Conservation (phyloP, 352 stramenopile species). For the Plasmopara viticola region DNA sequence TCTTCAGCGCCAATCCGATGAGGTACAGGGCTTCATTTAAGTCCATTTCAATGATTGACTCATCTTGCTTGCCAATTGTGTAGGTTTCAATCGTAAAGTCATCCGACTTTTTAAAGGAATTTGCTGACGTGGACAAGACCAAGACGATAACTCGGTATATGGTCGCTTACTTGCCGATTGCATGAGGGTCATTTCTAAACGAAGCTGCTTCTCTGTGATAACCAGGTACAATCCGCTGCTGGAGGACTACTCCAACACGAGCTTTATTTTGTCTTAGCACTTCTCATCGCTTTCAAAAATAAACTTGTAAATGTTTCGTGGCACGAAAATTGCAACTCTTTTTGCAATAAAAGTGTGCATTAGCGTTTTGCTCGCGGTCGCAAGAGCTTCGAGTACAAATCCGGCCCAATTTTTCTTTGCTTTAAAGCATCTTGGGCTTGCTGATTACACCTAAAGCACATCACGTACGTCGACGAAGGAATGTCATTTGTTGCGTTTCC, state of each 20-base stretch:
- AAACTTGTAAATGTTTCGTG: neutral
- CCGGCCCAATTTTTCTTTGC: slow-evolving; percentile 36
- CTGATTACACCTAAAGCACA: slow-evolving; percentile 47
- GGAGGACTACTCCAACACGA: slow-evolving; percentile 88
- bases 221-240: slow-evolving; percentile 85
- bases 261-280: slow-evolving; percentile 78
- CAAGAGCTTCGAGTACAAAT: slow-evolving; percentile 33
- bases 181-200: slow-evolving; percentile 2
- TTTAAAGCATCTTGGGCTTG: slow-evolving; percentile 30
- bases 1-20: slow-evolving; percentile 42
- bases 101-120: slow-evolving; percentile 68
- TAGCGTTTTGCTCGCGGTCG: slow-evolving; percentile 6
- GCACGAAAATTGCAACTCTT: neutral
- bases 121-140: slow-evolving; percentile 67
- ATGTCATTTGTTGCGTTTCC: slow-evolving; percentile 49
- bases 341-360: neutral
- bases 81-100: slow-evolving; percentile 84
- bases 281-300: slow-evolving; percentile 1
- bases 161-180: neutral
- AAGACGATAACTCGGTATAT: slow-evolving; percentile 75
- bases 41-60: slow-evolving; percentile 1
- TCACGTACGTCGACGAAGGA: slow-evolving; percentile 43
- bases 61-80: neutral
- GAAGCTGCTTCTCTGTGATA: neutral
- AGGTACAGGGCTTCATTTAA: slow-evolving; percentile 21